Percentiles rank a stretch among this genome's conserved stretches.
These are phyloP conservation scores for Lachancea sp. DNA, from an alignment of 805 yeast genomes.

Conservation along the genomic window DNA sequence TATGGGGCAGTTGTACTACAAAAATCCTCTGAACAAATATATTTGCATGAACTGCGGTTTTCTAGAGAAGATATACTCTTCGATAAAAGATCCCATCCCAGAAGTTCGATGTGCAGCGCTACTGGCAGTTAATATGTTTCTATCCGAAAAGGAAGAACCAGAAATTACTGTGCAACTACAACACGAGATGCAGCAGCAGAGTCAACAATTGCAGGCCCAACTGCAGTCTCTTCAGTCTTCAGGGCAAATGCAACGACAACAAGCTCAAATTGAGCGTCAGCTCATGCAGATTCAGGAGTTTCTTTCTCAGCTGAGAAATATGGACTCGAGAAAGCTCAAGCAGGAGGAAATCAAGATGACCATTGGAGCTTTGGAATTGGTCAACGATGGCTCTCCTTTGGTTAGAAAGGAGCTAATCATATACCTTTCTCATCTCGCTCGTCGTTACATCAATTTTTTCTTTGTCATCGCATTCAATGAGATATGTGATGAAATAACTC, in stretches of 20 bases:
- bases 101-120: constrained; percentile 87
- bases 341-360: constrained; percentile 69
- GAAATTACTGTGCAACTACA: constrained; percentile 31
- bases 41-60: constrained; percentile 61
- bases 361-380: constrained; percentile 54
- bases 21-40: constrained; percentile 68
- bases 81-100: constrained; percentile 84
- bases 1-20: constrained; percentile 68
- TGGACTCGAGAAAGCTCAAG: constrained; percentile 41
- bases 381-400: constrained; percentile 84
- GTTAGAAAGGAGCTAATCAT: constrained; percentile 81
- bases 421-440: constrained; percentile 67
- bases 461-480: constrained; percentile 82
- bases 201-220: constrained; percentile 29
- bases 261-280: constrained; percentile 31
- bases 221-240: constrained; percentile 26
- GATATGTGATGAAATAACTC: constrained; percentile 68
- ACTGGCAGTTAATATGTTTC: constrained; percentile 61
- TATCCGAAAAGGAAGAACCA: constrained; percentile 42
- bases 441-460: constrained; percentile 65
- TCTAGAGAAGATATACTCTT: constrained; percentile 43
- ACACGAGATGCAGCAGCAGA: constrained; percentile 31
- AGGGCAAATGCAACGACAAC: constrained; percentile 23
- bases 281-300: constrained; percentile 26
- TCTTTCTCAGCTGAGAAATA: constrained; percentile 25